phyloP scores from a whole-genome alignment of 768 basidiomycete species.

The Psilocybe subaeruginosa region DNA sequence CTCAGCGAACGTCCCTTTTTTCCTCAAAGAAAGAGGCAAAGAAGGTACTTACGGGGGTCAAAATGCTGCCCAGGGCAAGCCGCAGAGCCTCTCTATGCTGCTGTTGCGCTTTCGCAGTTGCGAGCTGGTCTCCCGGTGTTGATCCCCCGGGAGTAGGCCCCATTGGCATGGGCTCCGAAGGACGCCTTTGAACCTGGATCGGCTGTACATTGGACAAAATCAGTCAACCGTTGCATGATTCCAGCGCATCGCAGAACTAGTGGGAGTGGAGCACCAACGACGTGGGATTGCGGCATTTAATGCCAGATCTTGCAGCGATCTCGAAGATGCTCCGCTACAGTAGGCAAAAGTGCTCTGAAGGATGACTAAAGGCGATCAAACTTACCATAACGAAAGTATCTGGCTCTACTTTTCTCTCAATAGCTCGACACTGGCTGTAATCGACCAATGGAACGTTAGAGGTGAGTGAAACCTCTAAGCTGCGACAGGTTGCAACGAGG shows the following conservation, averaged over 20 bases:
- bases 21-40: slow-evolving; percentile 2
- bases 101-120: slow-evolving; percentile 24
- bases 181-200: slow-evolving; percentile 36
- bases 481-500: not conserved
- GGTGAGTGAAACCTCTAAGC: not conserved
- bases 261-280: not conserved
- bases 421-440: not conserved
- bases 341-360: not conserved
- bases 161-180: slow-evolving; percentile 24
- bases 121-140: slow-evolving; percentile 12
- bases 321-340: not conserved
- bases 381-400: slow-evolving; percentile 1
- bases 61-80: slow-evolving; percentile 61
- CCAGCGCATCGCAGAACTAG: not conserved
- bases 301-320: not conserved
- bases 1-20: slow-evolving; percentile 12
- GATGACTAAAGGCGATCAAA: not conserved
- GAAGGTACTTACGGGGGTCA: slow-evolving; percentile 52
- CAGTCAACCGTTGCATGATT: not conserved
- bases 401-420: not conserved
- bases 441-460: not conserved
- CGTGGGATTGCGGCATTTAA: not conserved
- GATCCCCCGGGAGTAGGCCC: slow-evolving; percentile 28
- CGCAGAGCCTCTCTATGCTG: slow-evolving; percentile 54
- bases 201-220: slow-evolving; percentile 26